Percentiles rank a stretch among this genome's conserved stretches.
phyloP scores from a whole-genome alignment of 2,329 filamentous ascomycete genomes.

The Clonostachys sp. region DNA sequence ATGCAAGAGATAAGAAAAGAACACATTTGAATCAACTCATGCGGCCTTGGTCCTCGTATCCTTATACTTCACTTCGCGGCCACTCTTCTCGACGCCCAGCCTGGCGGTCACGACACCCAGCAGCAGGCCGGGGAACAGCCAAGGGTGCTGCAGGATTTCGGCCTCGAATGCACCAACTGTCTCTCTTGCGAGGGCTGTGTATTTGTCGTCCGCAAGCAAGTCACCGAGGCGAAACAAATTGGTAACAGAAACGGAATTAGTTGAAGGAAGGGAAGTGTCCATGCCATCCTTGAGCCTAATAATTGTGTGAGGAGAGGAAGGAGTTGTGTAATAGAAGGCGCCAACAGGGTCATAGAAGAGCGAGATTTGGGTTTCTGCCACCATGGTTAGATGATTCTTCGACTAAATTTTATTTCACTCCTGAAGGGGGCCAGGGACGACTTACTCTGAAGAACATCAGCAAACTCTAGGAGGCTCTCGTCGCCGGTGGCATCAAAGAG shows the following conservation, averaged over 20 bases:
- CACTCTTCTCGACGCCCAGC: conserved; percentile 53
- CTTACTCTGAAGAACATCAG: conserved; percentile 72
- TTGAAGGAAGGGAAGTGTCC: conserved; percentile 85
- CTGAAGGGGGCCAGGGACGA: not conserved
- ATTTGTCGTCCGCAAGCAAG: conserved; percentile 62
- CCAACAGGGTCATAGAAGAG: conserved; percentile 73
- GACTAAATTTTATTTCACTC: not conserved
- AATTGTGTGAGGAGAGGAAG: conserved; percentile 62
- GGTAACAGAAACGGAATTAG: conserved; percentile 79
- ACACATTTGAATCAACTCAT: not conserved
- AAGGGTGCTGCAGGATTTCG: conserved; percentile 89
- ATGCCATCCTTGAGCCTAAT: conserved; percentile 92
- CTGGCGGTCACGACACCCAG: conserved; percentile 69
- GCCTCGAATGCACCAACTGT: conserved; percentile 84
- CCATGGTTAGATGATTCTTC: not conserved
- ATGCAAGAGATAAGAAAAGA: not conserved
- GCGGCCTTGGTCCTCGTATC: conserved; percentile 11
- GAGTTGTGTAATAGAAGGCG: conserved; percentile 70
- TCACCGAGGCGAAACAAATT: conserved; percentile 81
- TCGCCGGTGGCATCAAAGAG: conserved; percentile 82
- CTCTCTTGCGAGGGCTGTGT: conserved; percentile 61
- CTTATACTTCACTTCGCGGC: conserved; percentile 16
- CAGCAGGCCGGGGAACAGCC: conserved; percentile 81
- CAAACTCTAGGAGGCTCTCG: conserved; percentile 71
- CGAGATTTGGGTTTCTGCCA: conserved; percentile 63